phyloP scores from a whole-genome alignment of 805 yeast genomes.

The Wickerhamomyces alni region DNA sequence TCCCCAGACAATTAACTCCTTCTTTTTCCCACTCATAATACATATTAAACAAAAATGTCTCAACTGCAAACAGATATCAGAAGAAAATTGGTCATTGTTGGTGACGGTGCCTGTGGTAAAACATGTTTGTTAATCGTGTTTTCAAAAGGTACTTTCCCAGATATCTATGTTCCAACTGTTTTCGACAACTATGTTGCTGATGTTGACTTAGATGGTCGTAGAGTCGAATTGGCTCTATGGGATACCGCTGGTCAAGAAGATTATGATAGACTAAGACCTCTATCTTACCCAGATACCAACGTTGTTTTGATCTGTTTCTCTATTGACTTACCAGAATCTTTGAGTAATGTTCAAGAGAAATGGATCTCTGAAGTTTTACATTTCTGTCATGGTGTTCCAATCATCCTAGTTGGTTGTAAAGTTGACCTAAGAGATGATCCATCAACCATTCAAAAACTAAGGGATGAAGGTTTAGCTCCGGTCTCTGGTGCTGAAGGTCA shows the following conservation, averaged over 20 bases:
- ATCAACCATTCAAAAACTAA: conserved; percentile 65
- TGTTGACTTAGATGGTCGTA: conserved; percentile 85
- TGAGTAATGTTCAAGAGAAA: conserved; percentile 91
- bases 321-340: conserved; percentile 84
- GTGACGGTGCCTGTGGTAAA: conserved; percentile 98
- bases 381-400: conserved; percentile 92
- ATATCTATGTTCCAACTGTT: conserved; percentile 92
- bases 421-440: conserved; percentile 82
- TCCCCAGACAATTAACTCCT: too few relatives aligned
- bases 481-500: conserved; percentile 80
- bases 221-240: conserved; percentile 92
- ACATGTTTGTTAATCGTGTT: conserved; percentile 84
- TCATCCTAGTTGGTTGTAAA: conserved; percentile 89
- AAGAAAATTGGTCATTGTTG: conserved; percentile 88
- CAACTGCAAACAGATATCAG: conserved; percentile 30
- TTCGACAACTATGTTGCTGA: conserved; percentile 97
- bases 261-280: conserved; percentile 87
- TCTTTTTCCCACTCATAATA: not conserved
- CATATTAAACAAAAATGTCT: conserved; percentile 16
- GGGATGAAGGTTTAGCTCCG: conserved; percentile 73
- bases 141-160: conserved; percentile 88
- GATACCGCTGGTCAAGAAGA: conserved; percentile 99
- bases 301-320: conserved; percentile 90
- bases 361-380: conserved; percentile 93
- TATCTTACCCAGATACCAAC: conserved; percentile 88